Evolutionary conservation across 2,329 filamentous ascomycete genomes (phyloP).

Genomic region (Malbranchea zuffiana): DNA sequence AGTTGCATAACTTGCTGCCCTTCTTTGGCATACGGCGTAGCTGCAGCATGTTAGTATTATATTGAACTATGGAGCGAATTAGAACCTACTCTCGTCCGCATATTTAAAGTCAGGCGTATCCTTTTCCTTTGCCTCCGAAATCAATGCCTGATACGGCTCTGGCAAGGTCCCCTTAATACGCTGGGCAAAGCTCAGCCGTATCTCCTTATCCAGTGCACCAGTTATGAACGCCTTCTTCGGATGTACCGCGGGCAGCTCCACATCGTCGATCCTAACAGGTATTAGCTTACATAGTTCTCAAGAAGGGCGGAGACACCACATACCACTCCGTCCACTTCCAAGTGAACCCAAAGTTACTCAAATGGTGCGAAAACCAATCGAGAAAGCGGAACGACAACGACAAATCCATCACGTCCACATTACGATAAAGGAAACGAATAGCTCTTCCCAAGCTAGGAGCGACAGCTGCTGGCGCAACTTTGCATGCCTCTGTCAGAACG

Average conservation of each 20-base stretch:
- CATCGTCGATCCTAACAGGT: conserved; percentile 57
- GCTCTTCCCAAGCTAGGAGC: conserved; percentile 86
- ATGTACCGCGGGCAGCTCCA: conserved; percentile 62
- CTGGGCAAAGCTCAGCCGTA: conserved; percentile 89
- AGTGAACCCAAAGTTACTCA: conserved; percentile 97
- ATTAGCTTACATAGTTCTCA: too few relatives aligned
- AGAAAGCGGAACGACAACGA: conserved; percentile 80
- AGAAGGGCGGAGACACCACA: conserved; percentile 20
- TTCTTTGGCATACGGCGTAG: conserved; percentile 69
- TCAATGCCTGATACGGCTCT: conserved; percentile 66
- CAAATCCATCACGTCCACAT: conserved; percentile 69
- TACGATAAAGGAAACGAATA: conserved; percentile 82
- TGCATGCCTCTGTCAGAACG: conserved; percentile 88
- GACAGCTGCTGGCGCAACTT: conserved; percentile 90
- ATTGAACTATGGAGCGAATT: conserved; percentile 1
- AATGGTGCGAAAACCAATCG: conserved; percentile 95
- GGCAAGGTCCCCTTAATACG: conserved; percentile 90
- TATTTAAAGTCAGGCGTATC: conserved; percentile 97
- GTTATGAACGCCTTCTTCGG: conserved; percentile 89
- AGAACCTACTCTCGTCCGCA: conserved; percentile 54
- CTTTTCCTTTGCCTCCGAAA: conserved; percentile 79
- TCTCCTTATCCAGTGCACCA: conserved; percentile 89
- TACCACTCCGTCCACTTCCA: conserved; percentile 99
- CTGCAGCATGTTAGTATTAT: conserved; percentile 32
- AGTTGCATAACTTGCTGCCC: conserved; percentile 71